Conservation (phyloP, 129 eudicot genomes). For the Artemisia annua region DNA sequence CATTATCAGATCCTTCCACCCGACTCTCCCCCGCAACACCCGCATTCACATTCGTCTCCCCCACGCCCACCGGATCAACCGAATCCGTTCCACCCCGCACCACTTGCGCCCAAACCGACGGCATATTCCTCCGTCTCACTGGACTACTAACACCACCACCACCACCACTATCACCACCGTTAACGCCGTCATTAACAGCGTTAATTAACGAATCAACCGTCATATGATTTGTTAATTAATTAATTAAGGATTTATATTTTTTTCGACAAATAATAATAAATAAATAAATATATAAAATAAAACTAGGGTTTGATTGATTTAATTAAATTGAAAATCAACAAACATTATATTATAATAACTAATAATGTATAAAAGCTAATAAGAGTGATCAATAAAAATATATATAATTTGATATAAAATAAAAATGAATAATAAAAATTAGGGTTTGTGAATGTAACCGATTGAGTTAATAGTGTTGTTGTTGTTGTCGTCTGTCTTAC, state of each 20-base stretch:
- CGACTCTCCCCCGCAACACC: conserved; percentile 19
- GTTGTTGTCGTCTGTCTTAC: too few species aligned
- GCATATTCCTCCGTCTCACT: conserved; percentile 16
- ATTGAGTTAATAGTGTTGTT: too few species aligned
- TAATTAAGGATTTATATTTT: not conserved
- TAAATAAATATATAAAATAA: too few species aligned
- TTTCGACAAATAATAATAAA: not conserved
- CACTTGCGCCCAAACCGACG: conserved; percentile 46
- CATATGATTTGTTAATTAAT: conserved; percentile 17
- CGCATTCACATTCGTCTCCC: not conserved
- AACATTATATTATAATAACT: conserved; percentile 18
- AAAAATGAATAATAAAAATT: too few species aligned
- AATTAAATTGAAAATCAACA: not conserved
- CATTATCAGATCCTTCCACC: conserved; percentile 17
- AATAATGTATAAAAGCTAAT: not conserved
- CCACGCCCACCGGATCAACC: not conserved
- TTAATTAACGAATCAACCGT: conserved; percentile 30
- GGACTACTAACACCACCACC: conserved; percentile 16
- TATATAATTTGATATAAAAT: too few species aligned
- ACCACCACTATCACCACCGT: conserved; percentile 11
- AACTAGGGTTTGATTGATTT: conserved; percentile 7
- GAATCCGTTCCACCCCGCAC: conserved; percentile 38
- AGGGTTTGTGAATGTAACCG: too few species aligned
- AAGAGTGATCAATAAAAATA: too few species aligned
- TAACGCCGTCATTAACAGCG: conserved; percentile 24